Conservation (phyloP, 768 basidiomycete genomes). For the Tulasnella sp. region DNA sequence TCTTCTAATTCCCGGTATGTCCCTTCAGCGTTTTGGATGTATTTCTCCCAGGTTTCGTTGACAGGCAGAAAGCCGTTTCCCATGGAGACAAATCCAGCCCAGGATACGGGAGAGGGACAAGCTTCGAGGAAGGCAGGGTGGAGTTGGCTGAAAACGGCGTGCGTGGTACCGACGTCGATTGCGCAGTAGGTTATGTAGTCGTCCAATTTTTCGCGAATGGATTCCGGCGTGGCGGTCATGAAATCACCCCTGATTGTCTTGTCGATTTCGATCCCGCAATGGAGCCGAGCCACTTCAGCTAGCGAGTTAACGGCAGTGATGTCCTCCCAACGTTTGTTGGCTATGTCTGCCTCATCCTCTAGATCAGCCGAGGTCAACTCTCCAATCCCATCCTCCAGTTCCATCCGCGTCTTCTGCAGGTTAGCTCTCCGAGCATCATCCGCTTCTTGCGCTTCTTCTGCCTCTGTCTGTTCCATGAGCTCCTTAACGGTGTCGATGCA, state of each 20-base stretch:
- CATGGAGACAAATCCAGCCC: conserved; percentile 87
- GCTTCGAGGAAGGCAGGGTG: conserved; percentile 72
- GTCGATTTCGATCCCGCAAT: conserved; percentile 72
- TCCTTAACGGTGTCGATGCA: conserved; percentile 55
- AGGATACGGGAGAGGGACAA: conserved; percentile 89
- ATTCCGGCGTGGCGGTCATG: conserved; percentile 56
- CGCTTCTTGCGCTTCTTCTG: conserved; percentile 34
- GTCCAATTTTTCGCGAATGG: conserved; percentile 55
- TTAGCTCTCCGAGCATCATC: conserved; percentile 35
- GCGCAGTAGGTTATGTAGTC: conserved; percentile 82
- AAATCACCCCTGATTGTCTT: conserved; percentile 74
- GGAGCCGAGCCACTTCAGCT: conserved; percentile 81
- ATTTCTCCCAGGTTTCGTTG: conserved; percentile 80
- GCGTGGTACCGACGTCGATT: conserved; percentile 75
- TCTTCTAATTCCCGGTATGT: conserved; percentile 64
- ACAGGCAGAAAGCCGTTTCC: conserved; percentile 86
- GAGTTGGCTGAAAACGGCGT: conserved; percentile 65
- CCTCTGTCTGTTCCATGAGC: conserved; percentile 40
- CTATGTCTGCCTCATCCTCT: conserved; percentile 39
- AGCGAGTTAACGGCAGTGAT: conserved; percentile 88
- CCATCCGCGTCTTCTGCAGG: conserved; percentile 27
- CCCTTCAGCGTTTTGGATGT: conserved; percentile 67
- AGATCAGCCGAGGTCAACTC: neutral
- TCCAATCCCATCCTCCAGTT: conserved; percentile 9
- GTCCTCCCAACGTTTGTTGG: conserved; percentile 77